Conservation (phyloP, 192 early-diverging fungal species). For the Lobosporangium transversale region DNA sequence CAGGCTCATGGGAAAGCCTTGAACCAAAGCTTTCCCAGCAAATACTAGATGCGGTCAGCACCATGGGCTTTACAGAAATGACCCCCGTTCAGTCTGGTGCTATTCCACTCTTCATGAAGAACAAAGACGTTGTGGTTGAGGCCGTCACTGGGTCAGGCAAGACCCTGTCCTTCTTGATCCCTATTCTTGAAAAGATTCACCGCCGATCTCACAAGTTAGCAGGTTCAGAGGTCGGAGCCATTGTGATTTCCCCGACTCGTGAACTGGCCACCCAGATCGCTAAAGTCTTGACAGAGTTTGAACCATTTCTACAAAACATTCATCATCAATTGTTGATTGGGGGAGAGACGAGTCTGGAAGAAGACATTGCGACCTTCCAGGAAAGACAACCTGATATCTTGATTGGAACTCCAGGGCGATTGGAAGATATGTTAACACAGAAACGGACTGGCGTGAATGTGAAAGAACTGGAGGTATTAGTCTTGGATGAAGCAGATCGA, state of each 20-base stretch:
- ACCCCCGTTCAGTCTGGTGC: conserved; percentile 94
- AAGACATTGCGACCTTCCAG: conserved; percentile 73
- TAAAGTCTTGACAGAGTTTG: conserved; percentile 74
- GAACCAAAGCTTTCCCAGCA: conserved; percentile 65
- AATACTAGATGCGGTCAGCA: conserved; percentile 64
- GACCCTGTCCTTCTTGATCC: conserved; percentile 91
- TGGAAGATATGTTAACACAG: conserved; percentile 80
- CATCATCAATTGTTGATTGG: conserved; percentile 77
- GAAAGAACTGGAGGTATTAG: conserved; percentile 85
- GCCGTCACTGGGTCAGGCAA: conserved; percentile 98
- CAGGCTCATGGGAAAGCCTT: conserved; percentile 71
- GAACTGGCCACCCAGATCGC: conserved; percentile 92
- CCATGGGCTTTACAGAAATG: conserved; percentile 85
- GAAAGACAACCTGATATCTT: conserved; percentile 80
- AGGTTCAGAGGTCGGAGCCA: conserved; percentile 83
- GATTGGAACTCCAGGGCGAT: conserved; percentile 89
- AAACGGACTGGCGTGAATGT: conserved; percentile 68
- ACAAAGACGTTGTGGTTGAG: conserved; percentile 97
- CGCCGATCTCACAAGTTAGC: conserved; percentile 67
- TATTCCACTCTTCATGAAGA: conserved; percentile 90
- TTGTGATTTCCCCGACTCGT: conserved; percentile 89
- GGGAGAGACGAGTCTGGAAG: conserved; percentile 66
- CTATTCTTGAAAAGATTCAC: conserved; percentile 88
- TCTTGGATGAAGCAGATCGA: conserved; percentile 96
- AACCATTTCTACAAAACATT: conserved; percentile 49